phyloP scores from a whole-genome alignment of 2,329 filamentous ascomycete genomes.

The Alternaria tenuissima region DNA sequence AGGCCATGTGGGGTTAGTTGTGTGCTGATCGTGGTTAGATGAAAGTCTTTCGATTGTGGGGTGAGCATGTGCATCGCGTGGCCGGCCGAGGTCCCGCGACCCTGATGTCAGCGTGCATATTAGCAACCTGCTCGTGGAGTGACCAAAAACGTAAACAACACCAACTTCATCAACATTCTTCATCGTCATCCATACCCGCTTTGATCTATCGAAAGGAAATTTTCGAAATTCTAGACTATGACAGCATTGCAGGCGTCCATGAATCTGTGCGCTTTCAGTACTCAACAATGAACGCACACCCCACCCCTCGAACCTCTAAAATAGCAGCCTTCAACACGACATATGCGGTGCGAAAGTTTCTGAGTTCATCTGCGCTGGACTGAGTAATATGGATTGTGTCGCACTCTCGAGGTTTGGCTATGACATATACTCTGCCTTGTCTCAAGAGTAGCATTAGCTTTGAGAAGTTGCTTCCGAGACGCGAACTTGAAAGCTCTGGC shows the following conservation, averaged over 20 bases:
- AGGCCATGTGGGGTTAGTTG: conserved; percentile 28
- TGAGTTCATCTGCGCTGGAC: background rate
- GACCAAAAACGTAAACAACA: conserved; percentile 13
- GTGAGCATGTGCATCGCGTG: conserved; percentile 22
- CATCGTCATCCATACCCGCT: conserved; percentile 11
- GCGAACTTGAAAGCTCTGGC: background rate
- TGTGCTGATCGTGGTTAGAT: conserved; percentile 20
- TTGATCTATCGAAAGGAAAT: background rate
- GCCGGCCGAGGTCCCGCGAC: conserved; percentile 16
- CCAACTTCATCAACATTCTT: background rate
- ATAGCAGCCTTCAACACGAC: conserved; percentile 1
- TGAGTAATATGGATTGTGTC: background rate
- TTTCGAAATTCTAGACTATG: background rate
- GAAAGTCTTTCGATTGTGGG: conserved; percentile 29
- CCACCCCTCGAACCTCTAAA: conserved; percentile 16
- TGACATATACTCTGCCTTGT: background rate
- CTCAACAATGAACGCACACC: conserved; percentile 1
- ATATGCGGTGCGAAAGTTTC: background rate
- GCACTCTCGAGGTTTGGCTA: background rate
- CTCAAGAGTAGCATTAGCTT: background rate
- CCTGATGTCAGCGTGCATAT: conserved; percentile 20
- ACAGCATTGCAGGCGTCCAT: conserved; percentile 14
- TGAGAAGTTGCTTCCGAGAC: background rate
- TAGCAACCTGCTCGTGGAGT: conserved; percentile 10
- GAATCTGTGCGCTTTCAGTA: conserved; percentile 24